phyloP scores from a whole-genome alignment of 495 filamentous ascomycete genomes.

The Xylaria telfairii region DNA sequence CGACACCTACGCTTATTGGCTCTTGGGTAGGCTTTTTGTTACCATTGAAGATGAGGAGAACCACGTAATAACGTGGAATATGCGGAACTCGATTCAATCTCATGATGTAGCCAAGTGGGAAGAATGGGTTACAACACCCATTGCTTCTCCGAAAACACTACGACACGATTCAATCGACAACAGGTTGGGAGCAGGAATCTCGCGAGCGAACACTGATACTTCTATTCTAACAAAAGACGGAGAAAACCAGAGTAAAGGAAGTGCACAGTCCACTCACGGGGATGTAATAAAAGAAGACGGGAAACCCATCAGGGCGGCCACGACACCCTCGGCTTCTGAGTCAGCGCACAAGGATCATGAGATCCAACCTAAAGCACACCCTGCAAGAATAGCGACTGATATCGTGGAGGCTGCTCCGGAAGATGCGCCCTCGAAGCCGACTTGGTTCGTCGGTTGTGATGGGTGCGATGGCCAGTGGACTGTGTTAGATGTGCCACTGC shows the following conservation, averaged over 20 bases:
- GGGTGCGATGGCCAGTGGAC: slow-evolving; percentile 35
- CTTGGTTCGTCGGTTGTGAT: slow-evolving; percentile 30
- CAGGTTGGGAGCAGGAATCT: not conserved
- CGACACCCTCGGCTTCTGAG: not conserved
- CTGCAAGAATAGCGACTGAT: not conserved
- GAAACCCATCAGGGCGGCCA: slow-evolving; percentile 12
- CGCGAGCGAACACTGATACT: not conserved
- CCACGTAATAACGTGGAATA: slow-evolving; percentile 29
- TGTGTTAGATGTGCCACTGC: slow-evolving; percentile 31
- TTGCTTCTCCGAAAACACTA: slow-evolving; percentile 28
- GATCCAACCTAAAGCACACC: not conserved
- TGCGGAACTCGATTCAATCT: slow-evolving; percentile 34
- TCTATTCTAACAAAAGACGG: not conserved
- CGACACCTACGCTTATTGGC: slow-evolving; percentile 46
- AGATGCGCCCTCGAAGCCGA: slow-evolving; percentile 27
- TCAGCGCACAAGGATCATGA: not conserved
- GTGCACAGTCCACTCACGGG: not conserved
- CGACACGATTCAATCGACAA: not conserved
- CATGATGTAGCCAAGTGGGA: slow-evolving; percentile 36
- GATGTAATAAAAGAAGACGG: not conserved
- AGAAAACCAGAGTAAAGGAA: not conserved
- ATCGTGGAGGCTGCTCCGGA: slow-evolving; percentile 1
- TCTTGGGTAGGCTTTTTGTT: slow-evolving; percentile 38
- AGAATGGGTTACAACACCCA: slow-evolving; percentile 42
- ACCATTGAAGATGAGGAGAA: slow-evolving; percentile 38